These are phyloP conservation scores for Botryotinia convoluta DNA, from an alignment of 2,329 filamentous ascomycete genomes.

Conservation along the genomic window DNA sequence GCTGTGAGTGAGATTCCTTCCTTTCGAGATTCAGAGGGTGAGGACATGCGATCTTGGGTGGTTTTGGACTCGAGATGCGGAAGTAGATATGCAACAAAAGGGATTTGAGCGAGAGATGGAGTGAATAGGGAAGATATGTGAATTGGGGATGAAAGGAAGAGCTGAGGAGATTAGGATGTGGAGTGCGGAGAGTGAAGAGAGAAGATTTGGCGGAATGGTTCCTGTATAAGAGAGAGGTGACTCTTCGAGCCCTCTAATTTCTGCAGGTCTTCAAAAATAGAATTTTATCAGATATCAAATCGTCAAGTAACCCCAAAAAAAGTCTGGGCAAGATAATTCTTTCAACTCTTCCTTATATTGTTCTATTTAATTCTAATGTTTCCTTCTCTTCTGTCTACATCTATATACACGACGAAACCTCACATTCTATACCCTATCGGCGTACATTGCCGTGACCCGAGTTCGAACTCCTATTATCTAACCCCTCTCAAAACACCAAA, in stretches of 20 bases:
- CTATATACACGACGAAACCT: neutral
- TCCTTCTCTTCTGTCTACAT: neutral
- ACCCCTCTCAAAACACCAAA: neutral
- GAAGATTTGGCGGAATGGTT: neutral
- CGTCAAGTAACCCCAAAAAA: neutral
- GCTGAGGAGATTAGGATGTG: neutral
- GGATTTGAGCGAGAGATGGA: neutral
- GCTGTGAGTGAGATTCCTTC: neutral
- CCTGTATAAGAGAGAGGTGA: neutral
- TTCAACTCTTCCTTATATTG: neutral
- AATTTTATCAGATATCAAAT: neutral
- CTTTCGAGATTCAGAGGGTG: rapidly evolving
- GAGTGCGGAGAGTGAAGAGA: neutral
- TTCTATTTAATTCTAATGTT: neutral
- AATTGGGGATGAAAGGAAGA: too few relatives aligned
- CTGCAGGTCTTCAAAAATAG: rapidly evolving
- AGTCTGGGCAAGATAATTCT: too few relatives aligned
- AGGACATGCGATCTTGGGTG: neutral
- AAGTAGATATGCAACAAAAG: neutral
- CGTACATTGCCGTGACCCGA: neutral
- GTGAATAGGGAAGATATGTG: neutral
- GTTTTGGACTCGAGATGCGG: neutral
- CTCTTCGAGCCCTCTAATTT: neutral
- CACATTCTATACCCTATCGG: neutral
- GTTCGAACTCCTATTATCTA: neutral